Percentiles rank a stretch among this genome's conserved stretches.
Conservation (phyloP, 2,329 filamentous ascomycete genomes). For the Sporothrix humicola region DNA sequence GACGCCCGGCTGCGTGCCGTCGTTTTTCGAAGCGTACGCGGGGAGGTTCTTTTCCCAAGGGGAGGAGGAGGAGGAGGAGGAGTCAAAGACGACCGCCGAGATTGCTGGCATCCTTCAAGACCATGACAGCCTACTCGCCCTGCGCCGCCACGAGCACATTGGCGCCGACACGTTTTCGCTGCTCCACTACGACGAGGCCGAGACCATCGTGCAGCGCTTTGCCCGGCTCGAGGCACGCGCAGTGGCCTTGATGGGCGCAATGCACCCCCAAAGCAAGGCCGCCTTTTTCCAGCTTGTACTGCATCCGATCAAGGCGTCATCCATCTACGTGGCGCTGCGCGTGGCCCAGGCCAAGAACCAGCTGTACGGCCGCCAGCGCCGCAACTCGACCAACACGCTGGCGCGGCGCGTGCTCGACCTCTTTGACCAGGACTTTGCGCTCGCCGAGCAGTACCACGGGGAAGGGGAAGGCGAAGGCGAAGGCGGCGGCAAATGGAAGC, state of each 20-base stretch:
- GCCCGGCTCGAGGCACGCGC: not conserved
- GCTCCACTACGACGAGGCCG: constrained; percentile 65
- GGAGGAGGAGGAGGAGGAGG: not conserved
- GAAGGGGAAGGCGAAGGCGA: too few species aligned
- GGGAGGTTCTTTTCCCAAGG: not conserved
- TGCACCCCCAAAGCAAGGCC: not conserved
- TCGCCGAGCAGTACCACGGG: constrained; percentile 57
- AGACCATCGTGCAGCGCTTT: constrained; percentile 50
- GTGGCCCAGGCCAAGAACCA: constrained; percentile 56
- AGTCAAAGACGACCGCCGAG: not conserved
- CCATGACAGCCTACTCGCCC: constrained; percentile 5
- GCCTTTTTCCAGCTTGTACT: not conserved
- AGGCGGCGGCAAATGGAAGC: constrained; percentile 55
- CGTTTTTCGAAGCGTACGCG: not conserved
- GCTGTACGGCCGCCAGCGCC: constrained; percentile 60
- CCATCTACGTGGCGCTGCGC: not conserved
- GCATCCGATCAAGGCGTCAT: not conserved
- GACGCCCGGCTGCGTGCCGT: not conserved
- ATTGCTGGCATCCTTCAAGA: not conserved
- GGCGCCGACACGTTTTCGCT: constrained; percentile 61
- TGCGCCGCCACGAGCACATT: constrained; percentile 61
- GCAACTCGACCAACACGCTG: constrained; percentile 59
- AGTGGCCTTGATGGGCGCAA: not conserved
- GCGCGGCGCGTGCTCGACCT: constrained; percentile 53
- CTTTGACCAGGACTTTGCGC: constrained; percentile 57